Percentiles rank a stretch among this genome's conserved stretches.
Conservation (phyloP, 2,329 filamentous ascomycete species). For the Penicillium aurantiogriseum region DNA sequence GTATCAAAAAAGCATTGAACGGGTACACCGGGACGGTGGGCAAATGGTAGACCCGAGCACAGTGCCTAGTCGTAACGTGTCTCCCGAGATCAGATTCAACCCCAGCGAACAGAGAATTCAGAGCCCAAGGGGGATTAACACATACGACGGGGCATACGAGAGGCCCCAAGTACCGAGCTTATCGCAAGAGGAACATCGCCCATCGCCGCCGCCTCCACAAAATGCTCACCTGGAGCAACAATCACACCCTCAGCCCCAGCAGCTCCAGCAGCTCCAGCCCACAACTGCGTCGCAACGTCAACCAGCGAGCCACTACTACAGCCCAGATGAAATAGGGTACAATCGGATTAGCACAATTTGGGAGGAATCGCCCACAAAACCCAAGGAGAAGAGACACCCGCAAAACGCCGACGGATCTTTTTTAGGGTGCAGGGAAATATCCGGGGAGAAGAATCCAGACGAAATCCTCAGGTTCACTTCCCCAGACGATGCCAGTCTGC, state of each 20-base stretch:
- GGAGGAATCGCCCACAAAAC: slow-evolving; percentile 30
- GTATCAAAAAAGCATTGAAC: slow-evolving; percentile 41
- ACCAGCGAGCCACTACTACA: slow-evolving; percentile 33
- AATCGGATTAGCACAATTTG: slow-evolving; percentile 38
- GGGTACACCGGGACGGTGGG: slow-evolving; percentile 29
- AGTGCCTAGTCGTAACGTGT: slow-evolving; percentile 30
- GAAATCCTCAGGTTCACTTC: slow-evolving; percentile 38
- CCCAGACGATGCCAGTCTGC: slow-evolving; percentile 25
- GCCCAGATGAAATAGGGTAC: slow-evolving; percentile 41
- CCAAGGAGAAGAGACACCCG: slow-evolving; percentile 21
- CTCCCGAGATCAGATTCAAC: slow-evolving; percentile 31
- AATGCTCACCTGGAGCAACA: neutral
- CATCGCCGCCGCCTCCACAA: slow-evolving; percentile 2
- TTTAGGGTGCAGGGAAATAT: slow-evolving; percentile 43
- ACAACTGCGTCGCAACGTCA: slow-evolving; percentile 1
- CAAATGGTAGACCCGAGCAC: slow-evolving; percentile 34
- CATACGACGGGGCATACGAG: slow-evolving; percentile 20
- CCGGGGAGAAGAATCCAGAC: slow-evolving; percentile 37
- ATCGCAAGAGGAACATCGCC: neutral
- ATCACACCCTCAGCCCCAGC: slow-evolving; percentile 1
- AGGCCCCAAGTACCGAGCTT: slow-evolving; percentile 2
- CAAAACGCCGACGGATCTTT: slow-evolving; percentile 37
- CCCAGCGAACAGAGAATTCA: slow-evolving; percentile 24
- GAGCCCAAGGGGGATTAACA: slow-evolving; percentile 15
- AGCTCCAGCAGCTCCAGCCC: slow-evolving; percentile 4